Conservation (phyloP, 2,329 filamentous ascomycete genomes). For the Juglanconis sp. region DNA sequence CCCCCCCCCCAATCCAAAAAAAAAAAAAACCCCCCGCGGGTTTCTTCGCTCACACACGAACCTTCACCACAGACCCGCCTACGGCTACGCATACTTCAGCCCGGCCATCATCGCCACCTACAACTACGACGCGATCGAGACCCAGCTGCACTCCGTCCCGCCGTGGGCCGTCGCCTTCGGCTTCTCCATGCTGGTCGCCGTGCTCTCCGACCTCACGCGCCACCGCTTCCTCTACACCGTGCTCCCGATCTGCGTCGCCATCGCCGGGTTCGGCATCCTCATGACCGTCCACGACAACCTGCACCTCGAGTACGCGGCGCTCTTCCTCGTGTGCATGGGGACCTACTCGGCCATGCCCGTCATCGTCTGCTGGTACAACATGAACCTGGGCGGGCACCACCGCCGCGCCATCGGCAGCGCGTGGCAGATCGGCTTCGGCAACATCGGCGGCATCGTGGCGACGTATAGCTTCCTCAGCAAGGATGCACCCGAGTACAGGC, state of each 20-base stretch:
- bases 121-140: slow-evolving; percentile 56
- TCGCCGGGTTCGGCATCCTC: slow-evolving; percentile 74
- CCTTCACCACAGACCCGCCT: slow-evolving; percentile 57
- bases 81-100: slow-evolving; percentile 75
- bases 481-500: slow-evolving; percentile 67
- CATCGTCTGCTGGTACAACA: slow-evolving; percentile 78
- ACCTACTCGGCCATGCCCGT: slow-evolving; percentile 88
- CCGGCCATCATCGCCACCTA: slow-evolving; percentile 69
- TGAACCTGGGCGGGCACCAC: slow-evolving; percentile 73
- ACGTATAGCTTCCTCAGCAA: slow-evolving; percentile 65
- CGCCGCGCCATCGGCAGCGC: slow-evolving; percentile 67
- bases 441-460: slow-evolving; percentile 75
- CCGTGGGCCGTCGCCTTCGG: slow-evolving; percentile 68
- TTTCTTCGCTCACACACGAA: slow-evolving; percentile 35
- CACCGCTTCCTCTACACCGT: slow-evolving; percentile 76
- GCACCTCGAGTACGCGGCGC: slow-evolving; percentile 68
- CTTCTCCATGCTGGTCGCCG: slow-evolving; percentile 74
- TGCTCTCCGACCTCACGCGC: slow-evolving; percentile 64
- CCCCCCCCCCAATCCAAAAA: too few species aligned
- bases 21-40: too few species aligned
- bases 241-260: slow-evolving; percentile 63
- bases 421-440: slow-evolving; percentile 77
- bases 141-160: slow-evolving; percentile 56
- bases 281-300: slow-evolving; percentile 67
- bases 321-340: slow-evolving; percentile 80